Conservation (phyloP, 805 yeast species). For the Kuraishia piskuri region DNA sequence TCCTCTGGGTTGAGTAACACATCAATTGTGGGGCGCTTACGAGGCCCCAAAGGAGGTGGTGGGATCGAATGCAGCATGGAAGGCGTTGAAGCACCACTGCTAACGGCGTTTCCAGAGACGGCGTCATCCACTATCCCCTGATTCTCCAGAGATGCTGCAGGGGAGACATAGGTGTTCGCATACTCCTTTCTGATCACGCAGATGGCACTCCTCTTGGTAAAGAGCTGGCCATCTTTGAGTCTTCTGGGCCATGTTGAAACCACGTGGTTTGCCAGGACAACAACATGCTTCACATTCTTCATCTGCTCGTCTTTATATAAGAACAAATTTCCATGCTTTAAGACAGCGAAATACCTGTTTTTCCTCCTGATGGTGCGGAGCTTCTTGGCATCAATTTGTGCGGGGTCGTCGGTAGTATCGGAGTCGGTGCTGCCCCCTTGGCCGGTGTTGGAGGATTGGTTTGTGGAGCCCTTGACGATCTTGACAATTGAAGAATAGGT, state of each 20-base stretch:
- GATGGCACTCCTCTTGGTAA: slow-evolving; percentile 73
- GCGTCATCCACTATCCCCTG: not conserved
- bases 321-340: slow-evolving; percentile 83
- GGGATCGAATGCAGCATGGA: not conserved
- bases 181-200: slow-evolving; percentile 27
- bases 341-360: slow-evolving; percentile 58
- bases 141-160: not conserved
- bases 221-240: slow-evolving; percentile 66
- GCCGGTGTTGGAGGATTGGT: not conserved
- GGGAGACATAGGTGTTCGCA: not conserved
- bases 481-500: slow-evolving; percentile 7
- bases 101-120: not conserved
- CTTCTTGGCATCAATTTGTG: slow-evolving; percentile 25
- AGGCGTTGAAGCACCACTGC: not conserved
- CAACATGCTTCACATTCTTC: slow-evolving; percentile 65
- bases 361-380: slow-evolving; percentile 35
- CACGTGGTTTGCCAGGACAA: slow-evolving; percentile 62
- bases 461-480: slow-evolving; percentile 10
- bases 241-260: slow-evolving; percentile 82
- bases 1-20: slow-evolving; percentile 10
- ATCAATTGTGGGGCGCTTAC: slow-evolving; percentile 8
- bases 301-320: slow-evolving; percentile 67
- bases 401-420: slow-evolving; percentile 13
- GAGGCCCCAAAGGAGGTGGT: not conserved
- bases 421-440: not conserved